phyloP scores from a whole-genome alignment of 139 green algal species.

The Deuterostichococcus epilithicus region DNA sequence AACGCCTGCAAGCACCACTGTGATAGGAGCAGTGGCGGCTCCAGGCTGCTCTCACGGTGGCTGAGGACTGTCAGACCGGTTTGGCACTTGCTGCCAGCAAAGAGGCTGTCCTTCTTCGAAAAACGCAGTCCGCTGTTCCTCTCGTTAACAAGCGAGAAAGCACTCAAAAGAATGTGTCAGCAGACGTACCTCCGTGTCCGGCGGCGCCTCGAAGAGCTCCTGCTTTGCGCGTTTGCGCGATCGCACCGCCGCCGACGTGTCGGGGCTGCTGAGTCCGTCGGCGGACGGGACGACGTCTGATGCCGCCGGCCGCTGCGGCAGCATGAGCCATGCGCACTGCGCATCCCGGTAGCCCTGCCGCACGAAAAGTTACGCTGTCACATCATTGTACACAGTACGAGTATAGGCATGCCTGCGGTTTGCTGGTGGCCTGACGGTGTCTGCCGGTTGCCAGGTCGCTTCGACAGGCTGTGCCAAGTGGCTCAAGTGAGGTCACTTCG shows the following conservation, averaged over 20 bases:
- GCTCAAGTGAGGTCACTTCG: background rate
- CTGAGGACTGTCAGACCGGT: too few species aligned
- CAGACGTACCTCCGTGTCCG: too few species aligned
- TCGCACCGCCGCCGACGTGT: background rate
- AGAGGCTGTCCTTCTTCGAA: too few species aligned
- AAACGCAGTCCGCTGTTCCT: too few species aligned
- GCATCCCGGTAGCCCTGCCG: constrained; percentile 56
- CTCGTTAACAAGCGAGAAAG: too few species aligned
- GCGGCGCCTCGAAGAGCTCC: background rate
- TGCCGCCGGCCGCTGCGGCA: background rate
- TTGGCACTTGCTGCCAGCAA: too few species aligned
- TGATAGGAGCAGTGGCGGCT: too few species aligned
- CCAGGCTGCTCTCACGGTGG: too few species aligned
- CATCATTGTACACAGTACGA: background rate
- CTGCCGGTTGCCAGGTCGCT: background rate
- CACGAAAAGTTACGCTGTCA: background rate
- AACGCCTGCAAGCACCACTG: too few species aligned
- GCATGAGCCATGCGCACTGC: constrained; percentile 56
- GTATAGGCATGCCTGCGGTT: background rate
- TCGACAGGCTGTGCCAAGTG: background rate
- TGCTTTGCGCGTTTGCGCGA: background rate
- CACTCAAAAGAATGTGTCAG: too few species aligned
- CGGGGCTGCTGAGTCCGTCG: background rate
- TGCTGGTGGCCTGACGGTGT: background rate
- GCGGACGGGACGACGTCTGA: background rate